Percentiles rank a stretch among this genome's conserved stretches.
Evolutionary conservation across 495 filamentous ascomycete genomes (phyloP).

Genomic region (Penicillium odoratum): DNA sequence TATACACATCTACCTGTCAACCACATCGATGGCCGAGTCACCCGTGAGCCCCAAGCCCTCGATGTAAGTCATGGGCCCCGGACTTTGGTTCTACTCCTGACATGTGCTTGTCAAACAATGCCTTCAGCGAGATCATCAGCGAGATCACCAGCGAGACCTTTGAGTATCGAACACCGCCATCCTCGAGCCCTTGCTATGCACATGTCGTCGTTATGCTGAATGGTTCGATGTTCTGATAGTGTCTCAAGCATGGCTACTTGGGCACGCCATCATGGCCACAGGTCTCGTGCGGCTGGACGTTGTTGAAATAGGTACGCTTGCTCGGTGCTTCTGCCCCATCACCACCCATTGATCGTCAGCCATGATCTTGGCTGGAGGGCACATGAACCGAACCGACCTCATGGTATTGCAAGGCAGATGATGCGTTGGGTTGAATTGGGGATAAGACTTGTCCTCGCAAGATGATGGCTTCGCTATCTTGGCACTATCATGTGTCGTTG

Average conservation of each 20-base stretch:
- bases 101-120: background rate
- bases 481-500: background rate
- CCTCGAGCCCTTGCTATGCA: background rate
- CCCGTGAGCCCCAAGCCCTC: background rate
- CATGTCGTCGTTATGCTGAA: slow-evolving; percentile 1
- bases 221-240: slow-evolving; percentile 1
- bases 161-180: background rate
- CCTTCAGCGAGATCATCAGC: background rate
- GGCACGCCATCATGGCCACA: background rate
- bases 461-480: background rate
- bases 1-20: background rate
- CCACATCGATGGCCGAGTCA: background rate
- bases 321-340: background rate
- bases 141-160: background rate
- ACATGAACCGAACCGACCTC: background rate
- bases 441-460: background rate
- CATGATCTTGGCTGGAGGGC: background rate
- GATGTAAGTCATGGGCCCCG: background rate
- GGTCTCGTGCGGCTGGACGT: background rate
- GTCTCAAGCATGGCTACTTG: slow-evolving; percentile 3
- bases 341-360: background rate
- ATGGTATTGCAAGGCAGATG: too few species aligned
- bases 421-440: background rate
- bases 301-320: slow-evolving; percentile 3
- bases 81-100: background rate